These are phyloP conservation scores for Thielaviopsis ethacetica DNA, from an alignment of 2,329 filamentous ascomycete genomes.

Conservation along the genomic window DNA sequence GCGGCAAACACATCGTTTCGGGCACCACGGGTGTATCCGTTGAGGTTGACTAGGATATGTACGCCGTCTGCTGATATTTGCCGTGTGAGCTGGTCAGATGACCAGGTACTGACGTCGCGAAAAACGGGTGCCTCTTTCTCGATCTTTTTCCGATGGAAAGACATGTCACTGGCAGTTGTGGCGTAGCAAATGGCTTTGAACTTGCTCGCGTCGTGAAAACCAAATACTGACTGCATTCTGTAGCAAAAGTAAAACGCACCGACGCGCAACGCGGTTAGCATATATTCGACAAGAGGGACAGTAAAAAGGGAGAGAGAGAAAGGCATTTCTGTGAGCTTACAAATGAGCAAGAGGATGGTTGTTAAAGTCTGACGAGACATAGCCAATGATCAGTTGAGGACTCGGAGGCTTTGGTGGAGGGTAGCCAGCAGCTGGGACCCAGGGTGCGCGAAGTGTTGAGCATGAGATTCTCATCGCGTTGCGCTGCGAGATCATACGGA, in stretches of 20 bases:
- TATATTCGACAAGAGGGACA: neutral
- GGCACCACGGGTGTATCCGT: slow-evolving; percentile 93
- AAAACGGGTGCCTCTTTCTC: slow-evolving; percentile 86
- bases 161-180: slow-evolving; percentile 80
- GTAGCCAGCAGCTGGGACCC: slow-evolving; percentile 69
- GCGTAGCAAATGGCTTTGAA: slow-evolving; percentile 90
- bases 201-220: slow-evolving; percentile 57
- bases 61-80: slow-evolving; percentile 81
- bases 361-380: slow-evolving; percentile 97
- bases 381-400: slow-evolving; percentile 79
- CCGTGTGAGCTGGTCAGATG: slow-evolving; percentile 64
- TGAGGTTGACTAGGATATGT: slow-evolving; percentile 93
- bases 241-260: neutral
- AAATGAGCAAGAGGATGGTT: slow-evolving; percentile 92
- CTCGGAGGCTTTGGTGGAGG: slow-evolving; percentile 69
- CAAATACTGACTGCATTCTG: slow-evolving; percentile 95
- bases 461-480: slow-evolving; percentile 88
- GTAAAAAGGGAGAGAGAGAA: too few species aligned
- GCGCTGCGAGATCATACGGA: slow-evolving; percentile 84
- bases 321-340: slow-evolving; percentile 23
- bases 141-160: slow-evolving; percentile 79
- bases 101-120: slow-evolving; percentile 73
- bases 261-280: neutral
- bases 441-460: slow-evolving; percentile 70
- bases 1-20: slow-evolving; percentile 95